These are phyloP conservation scores for Phragmites australis DNA, from an alignment of 176 grass and related monocot species.

Conservation along the genomic window DNA sequence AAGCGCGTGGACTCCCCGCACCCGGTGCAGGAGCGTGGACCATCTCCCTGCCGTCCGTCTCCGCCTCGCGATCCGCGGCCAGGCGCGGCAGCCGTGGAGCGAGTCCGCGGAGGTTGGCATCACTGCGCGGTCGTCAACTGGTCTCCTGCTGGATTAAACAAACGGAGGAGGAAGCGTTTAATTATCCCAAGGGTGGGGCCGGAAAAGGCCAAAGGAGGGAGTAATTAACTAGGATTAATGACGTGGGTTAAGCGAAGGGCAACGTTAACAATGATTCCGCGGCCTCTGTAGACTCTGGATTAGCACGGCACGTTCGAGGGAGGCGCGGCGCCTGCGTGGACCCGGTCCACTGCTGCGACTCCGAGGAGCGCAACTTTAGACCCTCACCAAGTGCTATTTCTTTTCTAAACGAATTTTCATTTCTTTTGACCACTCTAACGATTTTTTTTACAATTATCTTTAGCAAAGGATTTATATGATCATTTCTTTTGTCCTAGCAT, in stretches of 20 bases:
- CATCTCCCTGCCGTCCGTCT: rapidly evolving
- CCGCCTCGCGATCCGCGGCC: background rate
- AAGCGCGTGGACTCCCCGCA: background rate
- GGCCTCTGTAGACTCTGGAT: conserved; percentile 10
- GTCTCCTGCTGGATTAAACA: conserved; percentile 27
- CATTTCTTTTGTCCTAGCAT: too few relatives aligned
- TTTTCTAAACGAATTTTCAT: too few relatives aligned
- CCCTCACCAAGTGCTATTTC: too few relatives aligned
- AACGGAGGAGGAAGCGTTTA: background rate
- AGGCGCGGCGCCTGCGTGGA: background rate
- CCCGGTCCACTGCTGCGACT: too few relatives aligned
- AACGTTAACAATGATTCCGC: background rate
- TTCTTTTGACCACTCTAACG: too few relatives aligned
- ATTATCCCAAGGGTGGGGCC: background rate
- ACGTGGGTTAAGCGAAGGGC: too few relatives aligned
- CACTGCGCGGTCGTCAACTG: conserved; percentile 32
- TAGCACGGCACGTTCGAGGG: conserved; percentile 12
- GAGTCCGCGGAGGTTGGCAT: background rate
- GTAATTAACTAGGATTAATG: background rate
- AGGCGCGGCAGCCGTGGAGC: background rate
- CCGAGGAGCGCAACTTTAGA: too few relatives aligned
- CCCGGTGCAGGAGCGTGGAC: conserved; percentile 1
- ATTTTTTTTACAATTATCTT: too few relatives aligned
- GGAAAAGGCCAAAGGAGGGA: background rate
- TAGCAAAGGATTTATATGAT: too few relatives aligned